These are phyloP conservation scores for Pseudogymnoascus sp. DNA, from an alignment of 2,329 filamentous ascomycete species.

Conservation along the genomic window DNA sequence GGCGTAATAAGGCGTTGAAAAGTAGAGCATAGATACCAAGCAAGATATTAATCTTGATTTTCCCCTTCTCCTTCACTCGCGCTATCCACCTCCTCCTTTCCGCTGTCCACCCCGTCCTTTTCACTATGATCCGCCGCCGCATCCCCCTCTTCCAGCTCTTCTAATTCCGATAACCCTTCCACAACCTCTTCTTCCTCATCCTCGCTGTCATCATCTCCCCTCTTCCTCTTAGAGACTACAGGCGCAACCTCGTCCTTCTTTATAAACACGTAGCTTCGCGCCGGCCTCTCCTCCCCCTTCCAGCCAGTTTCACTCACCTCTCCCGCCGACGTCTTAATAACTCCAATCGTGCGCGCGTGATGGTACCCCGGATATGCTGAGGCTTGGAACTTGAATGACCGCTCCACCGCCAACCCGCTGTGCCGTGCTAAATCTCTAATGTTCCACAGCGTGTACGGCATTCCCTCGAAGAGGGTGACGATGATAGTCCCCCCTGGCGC, in stretches of 20 bases:
- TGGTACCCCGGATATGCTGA: constrained; percentile 62
- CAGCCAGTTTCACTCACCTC: constrained; percentile 36
- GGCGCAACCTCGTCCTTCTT: constrained; percentile 43
- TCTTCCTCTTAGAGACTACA: constrained; percentile 26
- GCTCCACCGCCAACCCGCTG: constrained; percentile 57
- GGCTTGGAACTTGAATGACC: constrained; percentile 61
- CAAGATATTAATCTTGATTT: constrained; percentile 16
- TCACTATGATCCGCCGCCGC: constrained; percentile 21
- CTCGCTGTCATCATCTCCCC: constrained; percentile 21
- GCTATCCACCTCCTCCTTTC: constrained; percentile 28
- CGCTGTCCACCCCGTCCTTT: constrained; percentile 18
- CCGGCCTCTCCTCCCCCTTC: constrained; percentile 43
- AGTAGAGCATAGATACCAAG: constrained; percentile 15
- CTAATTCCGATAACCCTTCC: constrained; percentile 24
- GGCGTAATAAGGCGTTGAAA: constrained; percentile 1
- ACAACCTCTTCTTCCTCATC: constrained; percentile 22
- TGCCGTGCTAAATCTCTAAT: constrained; percentile 78
- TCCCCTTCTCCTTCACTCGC: constrained; percentile 24
- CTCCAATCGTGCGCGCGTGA: constrained; percentile 65
- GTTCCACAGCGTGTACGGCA: constrained; percentile 96
- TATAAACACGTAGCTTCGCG: constrained; percentile 55
- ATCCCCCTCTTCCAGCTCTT: constrained; percentile 20
- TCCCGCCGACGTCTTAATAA: constrained; percentile 41
- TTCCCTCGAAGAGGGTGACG: constrained; percentile 83
- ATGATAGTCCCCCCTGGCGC: constrained; percentile 51